A percentile compares a stretch with the other conserved stretches of the same genome.
phyloP scores from a whole-genome alignment of 2,329 filamentous ascomycete species.

The Cercospora sp. region DNA sequence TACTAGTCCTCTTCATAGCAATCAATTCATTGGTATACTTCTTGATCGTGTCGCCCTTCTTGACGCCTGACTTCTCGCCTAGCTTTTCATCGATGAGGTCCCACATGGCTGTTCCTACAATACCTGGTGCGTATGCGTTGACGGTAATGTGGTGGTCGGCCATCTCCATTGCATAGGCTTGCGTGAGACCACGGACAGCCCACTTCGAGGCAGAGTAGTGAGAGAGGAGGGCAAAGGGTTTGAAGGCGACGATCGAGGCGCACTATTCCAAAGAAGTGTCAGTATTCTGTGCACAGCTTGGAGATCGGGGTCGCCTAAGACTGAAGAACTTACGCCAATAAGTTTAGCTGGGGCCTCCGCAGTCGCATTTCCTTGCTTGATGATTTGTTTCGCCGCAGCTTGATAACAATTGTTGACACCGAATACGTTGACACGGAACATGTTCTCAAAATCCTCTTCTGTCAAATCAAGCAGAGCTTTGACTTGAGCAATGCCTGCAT shows the following conservation, averaged over 20 bases:
- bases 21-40: slow-evolving; percentile 57
- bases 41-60: slow-evolving; percentile 51
- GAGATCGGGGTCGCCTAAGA: too few species aligned
- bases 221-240: slow-evolving; percentile 58
- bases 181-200: slow-evolving; percentile 65
- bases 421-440: slow-evolving; percentile 65
- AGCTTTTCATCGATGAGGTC: slow-evolving; percentile 64
- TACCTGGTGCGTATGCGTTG: slow-evolving; percentile 67
- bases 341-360: slow-evolving; percentile 47
- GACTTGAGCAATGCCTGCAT: slow-evolving; percentile 62
- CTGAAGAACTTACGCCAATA: too few species aligned
- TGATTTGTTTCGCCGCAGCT: slow-evolving; percentile 64
- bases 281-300: background rate
- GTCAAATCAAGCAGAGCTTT: slow-evolving; percentile 58
- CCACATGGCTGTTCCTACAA: slow-evolving; percentile 69
- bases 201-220: slow-evolving; percentile 67
- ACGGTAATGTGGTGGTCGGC: slow-evolving; percentile 64
- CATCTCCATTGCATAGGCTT: slow-evolving; percentile 67
- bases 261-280: slow-evolving; percentile 9
- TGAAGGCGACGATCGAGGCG: slow-evolving; percentile 59
- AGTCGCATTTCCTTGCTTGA: slow-evolving; percentile 56
- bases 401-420: slow-evolving; percentile 67
- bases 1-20: slow-evolving; percentile 58
- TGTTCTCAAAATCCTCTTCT: slow-evolving; percentile 57
- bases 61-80: slow-evolving; percentile 52